Evolutionary conservation across 257 asterid species (phyloP), one percentile per base, ranked within the genome.

Genomic region (Coffea canephora): DNA sequence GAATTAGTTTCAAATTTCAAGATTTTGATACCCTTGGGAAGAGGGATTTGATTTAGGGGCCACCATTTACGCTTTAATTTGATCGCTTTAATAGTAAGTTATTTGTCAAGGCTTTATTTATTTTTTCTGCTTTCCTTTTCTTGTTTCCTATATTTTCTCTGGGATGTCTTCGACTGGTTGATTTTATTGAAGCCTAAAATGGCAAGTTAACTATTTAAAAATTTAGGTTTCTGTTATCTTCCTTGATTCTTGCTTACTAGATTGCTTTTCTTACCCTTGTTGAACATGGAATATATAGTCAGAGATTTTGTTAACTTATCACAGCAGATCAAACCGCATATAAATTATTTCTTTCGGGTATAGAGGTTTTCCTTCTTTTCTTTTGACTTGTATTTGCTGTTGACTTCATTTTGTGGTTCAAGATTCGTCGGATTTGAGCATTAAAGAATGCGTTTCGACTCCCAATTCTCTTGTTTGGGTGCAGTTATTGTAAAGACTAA

Each of bases 71-170:
- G 41, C 79, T 74, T 69, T 74, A 48, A 78, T 78, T 78, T 77
- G 79, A 67, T 80, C 77, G 87, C 87, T 83, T 80, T 73, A 31
- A 65, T 36, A 23, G 87, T 83, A 83, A 80, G 87, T 83, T 61
- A 73, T 49, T 27, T 13, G 62, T 74, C 65, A 65, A 71, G 71
- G 45, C 45, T 55, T 66, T 69, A 18, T 9, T n/a, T 68, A 8
- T 23, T 39, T 77, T 69, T 25, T 48, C 2, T n/a, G 18, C 11
- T 45, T 4, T n/a, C 14, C 1, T 54, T 46, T 71, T 43, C n/a
- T 43, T 41, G 23, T 57, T 4, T 6, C 6, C 18, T 55, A 8
- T n/a, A 36, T 27, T 48, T 45, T 36, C 19, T 25, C 10, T 65
- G 43, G n/a, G 1, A 25, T 61, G 12, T 31, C 6, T 46, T 36